phyloP scores from a whole-genome alignment of 2,329 filamentous ascomycete species.

The Huntiella bhutanensis region DNA sequence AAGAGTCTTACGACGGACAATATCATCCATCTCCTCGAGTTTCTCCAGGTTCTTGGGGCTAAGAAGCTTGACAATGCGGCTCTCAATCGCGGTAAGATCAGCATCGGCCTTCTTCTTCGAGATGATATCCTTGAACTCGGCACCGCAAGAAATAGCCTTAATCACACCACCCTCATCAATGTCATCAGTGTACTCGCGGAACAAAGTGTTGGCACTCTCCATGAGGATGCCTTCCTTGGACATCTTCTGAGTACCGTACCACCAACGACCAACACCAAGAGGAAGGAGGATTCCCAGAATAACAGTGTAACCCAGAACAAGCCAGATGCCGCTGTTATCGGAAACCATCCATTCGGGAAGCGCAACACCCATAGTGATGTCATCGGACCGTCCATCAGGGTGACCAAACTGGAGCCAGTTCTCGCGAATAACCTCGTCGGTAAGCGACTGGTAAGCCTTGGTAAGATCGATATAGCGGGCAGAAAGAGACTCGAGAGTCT shows the following conservation, averaged over 20 bases:
- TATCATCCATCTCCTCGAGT: conserved; percentile 64
- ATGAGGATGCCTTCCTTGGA: conserved; percentile 89
- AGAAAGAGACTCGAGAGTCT: conserved; percentile 71
- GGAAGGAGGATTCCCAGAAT: conserved; percentile 80
- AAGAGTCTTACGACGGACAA: conserved; percentile 65
- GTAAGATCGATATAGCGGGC: conserved; percentile 83
- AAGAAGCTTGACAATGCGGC: conserved; percentile 49
- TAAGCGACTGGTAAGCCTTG: conserved; percentile 95
- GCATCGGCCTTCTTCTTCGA: conserved; percentile 62
- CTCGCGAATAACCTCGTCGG: conserved; percentile 90
- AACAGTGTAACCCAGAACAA: conserved; percentile 72
- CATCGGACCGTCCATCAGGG: conserved; percentile 83
- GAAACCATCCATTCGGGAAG: conserved; percentile 83
- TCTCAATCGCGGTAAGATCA: conserved; percentile 68
- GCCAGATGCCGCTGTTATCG: conserved; percentile 88
- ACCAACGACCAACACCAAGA: conserved; percentile 91
- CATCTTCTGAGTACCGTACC: conserved; percentile 86
- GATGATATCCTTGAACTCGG: conserved; percentile 64
- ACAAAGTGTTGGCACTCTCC: conserved; percentile 84
- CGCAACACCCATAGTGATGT: conserved; percentile 92
- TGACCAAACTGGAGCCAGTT: conserved; percentile 94
- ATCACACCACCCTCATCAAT: conserved; percentile 67
- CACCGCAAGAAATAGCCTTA: conserved; percentile 62
- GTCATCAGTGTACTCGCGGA: conserved; percentile 76
- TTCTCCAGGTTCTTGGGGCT: conserved; percentile 53